Conservation (phyloP, 805 yeast species). For the Yarrowia hollandica region DNA sequence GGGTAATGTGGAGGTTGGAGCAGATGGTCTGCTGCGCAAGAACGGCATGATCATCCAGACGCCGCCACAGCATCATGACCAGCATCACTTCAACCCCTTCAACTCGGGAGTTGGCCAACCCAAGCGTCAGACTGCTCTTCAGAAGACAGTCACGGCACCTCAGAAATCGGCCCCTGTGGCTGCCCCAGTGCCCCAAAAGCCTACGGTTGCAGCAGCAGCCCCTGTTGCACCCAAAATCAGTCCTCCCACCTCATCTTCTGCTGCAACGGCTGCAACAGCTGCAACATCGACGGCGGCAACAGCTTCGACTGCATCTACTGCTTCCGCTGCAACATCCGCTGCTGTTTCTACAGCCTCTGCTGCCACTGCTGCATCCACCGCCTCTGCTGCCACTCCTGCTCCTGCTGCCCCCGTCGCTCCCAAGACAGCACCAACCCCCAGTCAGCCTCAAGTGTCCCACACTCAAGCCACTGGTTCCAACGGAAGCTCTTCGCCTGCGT, state of each 20-base stretch:
- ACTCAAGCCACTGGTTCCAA: background rate
- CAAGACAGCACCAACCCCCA: no score
- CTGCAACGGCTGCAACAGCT: background rate
- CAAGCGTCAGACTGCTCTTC: background rate
- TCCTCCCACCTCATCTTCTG: background rate
- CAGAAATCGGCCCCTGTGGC: background rate
- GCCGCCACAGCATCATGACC: background rate
- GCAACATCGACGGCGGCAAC: background rate
- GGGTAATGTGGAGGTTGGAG: conserved; percentile 61
- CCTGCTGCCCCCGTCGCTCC: no score
- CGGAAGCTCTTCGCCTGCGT: background rate
- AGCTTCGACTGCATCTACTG: background rate
- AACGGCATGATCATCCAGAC: conserved; percentile 15
- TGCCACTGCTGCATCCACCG: background rate
- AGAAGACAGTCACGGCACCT: background rate
- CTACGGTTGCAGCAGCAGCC: background rate
- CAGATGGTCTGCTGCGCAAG: conserved; percentile 36
- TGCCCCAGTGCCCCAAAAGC: background rate
- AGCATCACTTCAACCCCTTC: conserved; percentile 27
- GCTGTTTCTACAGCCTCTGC: background rate
- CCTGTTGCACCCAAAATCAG: background rate
- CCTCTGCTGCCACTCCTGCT: background rate
- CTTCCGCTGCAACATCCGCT: background rate
- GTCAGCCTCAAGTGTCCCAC: no score
- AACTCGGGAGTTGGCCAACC: conserved; percentile 14